Percentiles rank a stretch among this genome's conserved stretches.
These are phyloP conservation scores for Lactifluus piperatus DNA, from an alignment of 768 basidiomycete genomes.

Conservation along the genomic window DNA sequence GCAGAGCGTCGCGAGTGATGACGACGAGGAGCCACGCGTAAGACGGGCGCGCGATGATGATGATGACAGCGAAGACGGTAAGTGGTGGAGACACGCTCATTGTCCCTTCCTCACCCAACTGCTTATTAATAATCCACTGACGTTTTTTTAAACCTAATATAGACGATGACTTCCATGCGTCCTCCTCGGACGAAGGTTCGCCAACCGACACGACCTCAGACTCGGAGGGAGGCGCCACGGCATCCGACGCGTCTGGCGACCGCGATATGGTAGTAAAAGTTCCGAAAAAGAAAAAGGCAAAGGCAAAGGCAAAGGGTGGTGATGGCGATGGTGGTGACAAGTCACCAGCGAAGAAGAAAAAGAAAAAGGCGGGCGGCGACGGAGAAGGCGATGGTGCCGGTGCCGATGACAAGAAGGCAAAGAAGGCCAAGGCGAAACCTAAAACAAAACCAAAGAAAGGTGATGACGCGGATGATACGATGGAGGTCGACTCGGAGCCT, in stretches of 20 bases:
- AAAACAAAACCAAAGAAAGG: constrained; percentile 43
- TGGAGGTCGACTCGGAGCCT: constrained; percentile 31
- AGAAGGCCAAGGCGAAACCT: constrained; percentile 34
- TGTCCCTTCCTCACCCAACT: not conserved
- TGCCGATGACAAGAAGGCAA: constrained; percentile 30
- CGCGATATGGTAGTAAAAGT: constrained; percentile 45
- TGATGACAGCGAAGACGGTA: constrained; percentile 72
- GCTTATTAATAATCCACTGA: constrained; percentile 16
- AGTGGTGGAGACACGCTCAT: constrained; percentile 8
- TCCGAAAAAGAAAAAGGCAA: constrained; percentile 36
- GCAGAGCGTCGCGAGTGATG: constrained; percentile 71
- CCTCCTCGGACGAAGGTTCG: constrained; percentile 80
- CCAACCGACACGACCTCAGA: constrained; percentile 66
- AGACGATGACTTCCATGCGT: constrained; percentile 91
- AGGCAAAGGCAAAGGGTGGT: constrained; percentile 31
- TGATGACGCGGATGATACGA: constrained; percentile 30
- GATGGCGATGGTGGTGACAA: constrained; percentile 19
- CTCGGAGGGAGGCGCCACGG: constrained; percentile 56
- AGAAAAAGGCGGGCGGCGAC: constrained; percentile 25
- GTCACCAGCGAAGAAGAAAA: constrained; percentile 27
- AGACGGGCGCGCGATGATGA: constrained; percentile 48
- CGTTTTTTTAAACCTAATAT: not conserved
- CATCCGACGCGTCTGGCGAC: constrained; percentile 80
- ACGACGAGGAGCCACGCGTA: constrained; percentile 46
- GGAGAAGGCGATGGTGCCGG: constrained; percentile 12